Evolutionary conservation across 768 basidiomycete species (phyloP), one percentile per base, ranked within the genome.

Genomic region (Leccinellum luteum): DNA sequence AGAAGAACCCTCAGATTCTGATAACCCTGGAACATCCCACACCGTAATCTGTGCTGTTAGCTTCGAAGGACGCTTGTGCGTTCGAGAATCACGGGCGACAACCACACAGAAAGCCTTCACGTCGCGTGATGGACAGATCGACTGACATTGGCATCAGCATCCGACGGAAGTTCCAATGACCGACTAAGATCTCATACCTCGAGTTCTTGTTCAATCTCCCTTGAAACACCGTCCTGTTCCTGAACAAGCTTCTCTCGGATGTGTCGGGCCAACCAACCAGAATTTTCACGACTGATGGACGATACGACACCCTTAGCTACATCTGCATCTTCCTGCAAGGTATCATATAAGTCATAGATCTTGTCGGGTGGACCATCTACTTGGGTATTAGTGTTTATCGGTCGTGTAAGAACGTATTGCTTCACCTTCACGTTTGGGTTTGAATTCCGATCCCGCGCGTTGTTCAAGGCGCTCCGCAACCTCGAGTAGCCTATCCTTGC

Each of bases 31-130:
- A 3, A 83, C 86, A 64, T 95, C 91, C 92, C 92, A 94, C 4
- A 95, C 81, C 0, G 89, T 94, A 54, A 98, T 62, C 67, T 91
- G 89, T 0, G 86, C 94, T 2, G 74, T 78, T 51, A 91, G 81
- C 58, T 81, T 75, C 8, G 82, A 75, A 0, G 79, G 78, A 52
- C 79, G 75, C 58, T 80, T 78, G 1, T 66, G 62, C 27, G 84
- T 86, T 34, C 78, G 76, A 17, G 83, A 81, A 66, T 90, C 94
- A 61, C 81, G 75, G 15, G 87, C 79, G 14, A 85, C 75, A 15
- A 94, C 66, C 6, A 95, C 83, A 44, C 92, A 79, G 73, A 96
- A 94, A 52, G 79, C 84, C 43, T 86, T 83, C 13, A 93, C 85
- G 23, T 90, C 74, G 6, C 94, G 84, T 3, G 85, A 78, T 4